Percentiles rank a stretch among this genome's conserved stretches.
Conservation (phyloP, 257 asterid species). For the Fraxinus quadrangulata region DNA sequence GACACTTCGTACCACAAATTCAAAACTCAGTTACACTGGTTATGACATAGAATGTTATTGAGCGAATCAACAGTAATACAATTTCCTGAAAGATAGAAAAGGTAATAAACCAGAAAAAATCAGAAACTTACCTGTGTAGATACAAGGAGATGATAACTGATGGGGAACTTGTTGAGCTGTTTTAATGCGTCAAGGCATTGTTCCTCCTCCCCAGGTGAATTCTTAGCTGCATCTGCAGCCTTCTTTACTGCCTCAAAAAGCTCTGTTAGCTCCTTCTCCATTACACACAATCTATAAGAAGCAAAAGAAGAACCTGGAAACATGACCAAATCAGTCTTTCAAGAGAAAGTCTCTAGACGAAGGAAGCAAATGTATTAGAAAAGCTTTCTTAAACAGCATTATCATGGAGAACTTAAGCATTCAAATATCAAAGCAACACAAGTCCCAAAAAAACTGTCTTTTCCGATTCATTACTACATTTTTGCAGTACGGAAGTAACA, state of each 20-base stretch:
- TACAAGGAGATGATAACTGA: conserved; percentile 80
- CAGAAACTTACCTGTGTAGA: conserved; percentile 68
- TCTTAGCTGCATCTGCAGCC: conserved; percentile 73
- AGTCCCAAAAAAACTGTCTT: background rate
- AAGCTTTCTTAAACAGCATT: background rate
- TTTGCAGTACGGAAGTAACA: background rate
- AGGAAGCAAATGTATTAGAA: background rate
- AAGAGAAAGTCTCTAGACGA: background rate
- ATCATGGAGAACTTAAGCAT: background rate
- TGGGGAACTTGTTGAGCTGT: conserved; percentile 75
- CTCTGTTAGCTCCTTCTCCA: conserved; percentile 87
- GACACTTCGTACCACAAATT: background rate
- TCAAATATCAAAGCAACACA: conserved; percentile 2
- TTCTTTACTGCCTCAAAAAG: conserved; percentile 75
- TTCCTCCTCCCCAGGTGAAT: conserved; percentile 61
- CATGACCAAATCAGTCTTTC: background rate
- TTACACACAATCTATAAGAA: conserved; percentile 30
- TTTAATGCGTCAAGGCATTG: conserved; percentile 67
- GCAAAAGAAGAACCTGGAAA: conserved; percentile 17
- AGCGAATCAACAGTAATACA: background rate
- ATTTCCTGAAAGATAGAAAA: background rate
- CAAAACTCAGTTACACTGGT: background rate
- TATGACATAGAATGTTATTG: background rate
- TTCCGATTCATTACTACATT: background rate
- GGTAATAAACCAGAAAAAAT: conserved; percentile 1